Percentiles rank a stretch among this genome's conserved stretches.
These are phyloP conservation scores for Zygnema circumcarinatum DNA, from an alignment of 139 green algal species.

Conservation along the genomic window DNA sequence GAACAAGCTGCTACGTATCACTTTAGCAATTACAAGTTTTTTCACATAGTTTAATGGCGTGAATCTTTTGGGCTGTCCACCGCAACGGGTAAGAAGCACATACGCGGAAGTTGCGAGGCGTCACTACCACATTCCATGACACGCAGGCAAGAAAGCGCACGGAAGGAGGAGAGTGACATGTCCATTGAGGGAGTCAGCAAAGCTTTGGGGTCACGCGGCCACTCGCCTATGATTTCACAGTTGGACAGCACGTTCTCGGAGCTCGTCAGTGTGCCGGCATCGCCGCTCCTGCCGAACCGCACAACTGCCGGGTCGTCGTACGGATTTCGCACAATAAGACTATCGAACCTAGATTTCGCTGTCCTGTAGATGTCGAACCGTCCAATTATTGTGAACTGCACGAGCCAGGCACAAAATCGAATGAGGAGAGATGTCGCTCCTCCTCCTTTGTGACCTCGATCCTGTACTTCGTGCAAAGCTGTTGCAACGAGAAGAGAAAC, in stretches of 20 bases:
- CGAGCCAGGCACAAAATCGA: too few species aligned
- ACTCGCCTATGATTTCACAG: neutral
- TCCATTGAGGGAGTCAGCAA: neutral
- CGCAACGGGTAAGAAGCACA: too few species aligned
- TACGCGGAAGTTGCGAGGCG: neutral
- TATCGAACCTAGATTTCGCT: neutral
- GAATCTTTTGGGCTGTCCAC: too few species aligned
- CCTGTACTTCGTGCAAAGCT: too few species aligned
- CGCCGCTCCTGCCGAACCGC: neutral
- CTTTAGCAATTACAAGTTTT: neutral
- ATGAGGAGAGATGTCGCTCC: too few species aligned
- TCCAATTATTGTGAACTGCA: neutral
- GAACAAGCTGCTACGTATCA: neutral
- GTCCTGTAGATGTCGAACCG: slow-evolving; percentile 1
- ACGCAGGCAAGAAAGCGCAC: neutral
- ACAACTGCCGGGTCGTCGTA: neutral
- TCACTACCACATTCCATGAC: neutral
- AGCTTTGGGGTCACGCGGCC: neutral
- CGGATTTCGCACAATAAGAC: neutral
- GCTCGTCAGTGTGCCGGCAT: neutral
- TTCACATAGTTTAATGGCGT: too few species aligned
- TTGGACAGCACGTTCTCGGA: slow-evolving; percentile 3
- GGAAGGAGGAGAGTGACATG: neutral
- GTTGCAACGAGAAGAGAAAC: too few species aligned
- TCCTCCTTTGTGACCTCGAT: too few species aligned